phyloP scores from a whole-genome alignment of 2,329 filamentous ascomycete genomes.

The Westerdykella aurantiaca region DNA sequence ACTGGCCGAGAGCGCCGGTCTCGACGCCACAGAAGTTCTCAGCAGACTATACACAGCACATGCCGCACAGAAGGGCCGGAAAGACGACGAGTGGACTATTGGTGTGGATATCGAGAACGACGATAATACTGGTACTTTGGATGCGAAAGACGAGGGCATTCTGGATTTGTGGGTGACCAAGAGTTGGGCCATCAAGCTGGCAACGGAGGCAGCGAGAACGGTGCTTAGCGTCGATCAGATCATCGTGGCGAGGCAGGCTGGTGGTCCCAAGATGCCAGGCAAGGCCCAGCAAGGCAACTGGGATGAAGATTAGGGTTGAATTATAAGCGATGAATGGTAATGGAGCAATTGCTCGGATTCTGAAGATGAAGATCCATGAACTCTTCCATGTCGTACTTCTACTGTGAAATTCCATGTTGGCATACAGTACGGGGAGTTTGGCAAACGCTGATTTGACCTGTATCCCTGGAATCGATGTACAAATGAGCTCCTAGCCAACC shows the following conservation, averaged over 20 bases:
- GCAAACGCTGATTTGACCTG: too few species aligned
- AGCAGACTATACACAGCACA: conserved; percentile 90
- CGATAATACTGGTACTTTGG: conserved; percentile 71
- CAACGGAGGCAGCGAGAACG: conserved; percentile 88
- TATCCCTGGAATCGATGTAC: too few species aligned
- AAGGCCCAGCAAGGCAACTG: conserved; percentile 69
- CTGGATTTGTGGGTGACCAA: conserved; percentile 88
- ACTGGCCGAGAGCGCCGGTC: conserved; percentile 86
- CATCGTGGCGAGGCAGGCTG: conserved; percentile 94
- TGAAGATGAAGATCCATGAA: too few species aligned
- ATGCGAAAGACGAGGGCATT: conserved; percentile 82
- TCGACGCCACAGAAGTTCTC: conserved; percentile 95
- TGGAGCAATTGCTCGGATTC: neutral
- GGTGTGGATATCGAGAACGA: conserved; percentile 93
- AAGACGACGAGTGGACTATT: conserved; percentile 74
- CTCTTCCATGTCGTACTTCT: too few species aligned
- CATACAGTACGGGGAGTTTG: too few species aligned
- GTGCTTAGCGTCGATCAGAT: conserved; percentile 97
- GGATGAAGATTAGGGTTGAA: conserved; percentile 53
- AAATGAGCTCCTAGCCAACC: too few species aligned
- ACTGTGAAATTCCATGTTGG: too few species aligned
- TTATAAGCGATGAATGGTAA: neutral
- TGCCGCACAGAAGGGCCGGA: conserved; percentile 51
- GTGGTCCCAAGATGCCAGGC: conserved; percentile 91
- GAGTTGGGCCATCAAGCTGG: conserved; percentile 94